These are phyloP conservation scores for Nyctanthes arbortristis DNA, from an alignment of 257 asterid genomes.

Conservation along the genomic window DNA sequence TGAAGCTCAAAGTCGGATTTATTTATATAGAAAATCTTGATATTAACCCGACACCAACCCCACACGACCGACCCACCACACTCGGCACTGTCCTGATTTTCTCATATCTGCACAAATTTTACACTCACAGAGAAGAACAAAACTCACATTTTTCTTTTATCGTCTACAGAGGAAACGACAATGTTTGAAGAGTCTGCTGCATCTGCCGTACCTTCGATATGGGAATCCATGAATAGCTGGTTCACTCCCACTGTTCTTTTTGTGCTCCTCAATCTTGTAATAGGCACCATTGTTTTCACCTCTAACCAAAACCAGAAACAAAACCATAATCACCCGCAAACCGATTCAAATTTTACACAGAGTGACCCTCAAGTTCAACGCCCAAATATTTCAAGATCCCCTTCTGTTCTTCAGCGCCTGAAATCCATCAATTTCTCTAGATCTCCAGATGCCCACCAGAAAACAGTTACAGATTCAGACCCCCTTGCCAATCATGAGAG, in stretches of 20 bases:
- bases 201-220: constrained; percentile 39
- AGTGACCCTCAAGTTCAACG: constrained; percentile 13
- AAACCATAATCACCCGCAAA: constrained; percentile 20
- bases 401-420: constrained; percentile 48
- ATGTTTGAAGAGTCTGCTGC: constrained; percentile 50
- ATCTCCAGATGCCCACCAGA: constrained; percentile 34
- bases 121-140: background rate
- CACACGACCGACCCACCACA: background rate
- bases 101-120: background rate
- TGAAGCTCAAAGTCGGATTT: too few species aligned
- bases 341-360: constrained; percentile 16
- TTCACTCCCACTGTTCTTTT: constrained; percentile 52
- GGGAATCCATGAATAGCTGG: constrained; percentile 55
- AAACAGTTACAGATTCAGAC: constrained; percentile 26
- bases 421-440: constrained; percentile 41
- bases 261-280: constrained; percentile 47
- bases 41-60: background rate
- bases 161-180: constrained; percentile 7
- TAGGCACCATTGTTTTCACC: constrained; percentile 46
- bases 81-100: background rate
- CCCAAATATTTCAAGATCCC: constrained; percentile 35
- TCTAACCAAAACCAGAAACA: constrained; percentile 42
- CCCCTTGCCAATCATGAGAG: constrained; percentile 23
- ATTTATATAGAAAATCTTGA: too few species aligned
- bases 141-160: background rate